Conservation (phyloP, 2,329 filamentous ascomycete genomes). For the Helotiales sp. region DNA sequence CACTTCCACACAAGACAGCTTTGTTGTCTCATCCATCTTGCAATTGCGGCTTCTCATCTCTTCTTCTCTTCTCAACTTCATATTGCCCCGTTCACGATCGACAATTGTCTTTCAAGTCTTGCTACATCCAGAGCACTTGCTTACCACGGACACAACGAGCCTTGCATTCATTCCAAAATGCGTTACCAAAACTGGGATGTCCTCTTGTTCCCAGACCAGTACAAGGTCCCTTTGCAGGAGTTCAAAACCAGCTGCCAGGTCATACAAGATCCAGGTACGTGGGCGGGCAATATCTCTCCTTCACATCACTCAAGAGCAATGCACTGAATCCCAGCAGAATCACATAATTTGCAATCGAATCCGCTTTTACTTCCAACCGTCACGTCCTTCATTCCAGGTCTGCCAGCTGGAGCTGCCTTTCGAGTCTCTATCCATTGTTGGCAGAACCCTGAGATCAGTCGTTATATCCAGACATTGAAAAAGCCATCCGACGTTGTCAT, state of each 20-base stretch:
- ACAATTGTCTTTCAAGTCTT: slow-evolving; percentile 12
- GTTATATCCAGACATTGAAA: slow-evolving; percentile 59
- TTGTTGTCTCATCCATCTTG: background rate
- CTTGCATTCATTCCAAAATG: slow-evolving; percentile 55
- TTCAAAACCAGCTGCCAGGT: slow-evolving; percentile 81
- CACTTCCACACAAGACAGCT: background rate
- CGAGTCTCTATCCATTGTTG: slow-evolving; percentile 78
- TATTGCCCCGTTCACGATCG: background rate
- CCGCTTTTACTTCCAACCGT: slow-evolving; percentile 61
- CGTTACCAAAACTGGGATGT: slow-evolving; percentile 88
- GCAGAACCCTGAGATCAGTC: slow-evolving; percentile 64
- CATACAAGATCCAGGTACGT: slow-evolving; percentile 54
- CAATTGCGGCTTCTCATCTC: background rate
- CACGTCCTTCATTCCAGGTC: slow-evolving; percentile 72
- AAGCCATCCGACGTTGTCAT: slow-evolving; percentile 60
- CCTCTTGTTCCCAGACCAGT: slow-evolving; percentile 72
- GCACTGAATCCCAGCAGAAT: slow-evolving; percentile 19
- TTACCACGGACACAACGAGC: background rate
- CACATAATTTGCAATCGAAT: slow-evolving; percentile 26
- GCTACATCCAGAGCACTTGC: slow-evolving; percentile 16
- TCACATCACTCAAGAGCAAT: background rate
- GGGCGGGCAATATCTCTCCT: background rate
- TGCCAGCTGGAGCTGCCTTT: slow-evolving; percentile 63
- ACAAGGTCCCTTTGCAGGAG: slow-evolving; percentile 76
- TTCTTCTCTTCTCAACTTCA: slow-evolving; percentile 7